A percentile compares a stretch with the other conserved stretches of the same genome.
Evolutionary conservation across 345 rosid genomes (phyloP).

Genomic region (Eutrema heterophyllum): DNA sequence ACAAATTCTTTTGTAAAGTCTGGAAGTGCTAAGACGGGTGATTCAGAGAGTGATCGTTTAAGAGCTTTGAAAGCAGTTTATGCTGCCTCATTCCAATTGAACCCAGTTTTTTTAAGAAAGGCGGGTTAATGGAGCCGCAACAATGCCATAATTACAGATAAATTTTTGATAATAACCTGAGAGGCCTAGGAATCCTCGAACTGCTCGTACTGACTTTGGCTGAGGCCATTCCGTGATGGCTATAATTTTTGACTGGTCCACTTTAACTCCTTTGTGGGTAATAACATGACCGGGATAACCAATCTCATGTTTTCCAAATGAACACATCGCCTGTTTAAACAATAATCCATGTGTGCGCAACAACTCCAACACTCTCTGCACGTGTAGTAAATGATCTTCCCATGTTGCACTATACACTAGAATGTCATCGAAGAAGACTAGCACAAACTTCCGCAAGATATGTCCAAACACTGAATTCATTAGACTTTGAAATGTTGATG

Average conservation of each 20-base stretch:
- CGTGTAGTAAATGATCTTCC: not conserved
- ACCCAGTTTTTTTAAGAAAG: not conserved
- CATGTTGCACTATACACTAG: not conserved
- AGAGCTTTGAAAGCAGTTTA: not conserved
- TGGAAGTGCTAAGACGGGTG: not conserved
- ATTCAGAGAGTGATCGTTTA: not conserved
- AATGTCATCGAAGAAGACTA: not conserved
- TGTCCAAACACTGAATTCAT: not conserved
- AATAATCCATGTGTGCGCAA: accelerated
- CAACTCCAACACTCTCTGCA: not conserved
- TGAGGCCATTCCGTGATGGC: not conserved
- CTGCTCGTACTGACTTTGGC: not conserved
- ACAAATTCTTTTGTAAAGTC: not conserved
- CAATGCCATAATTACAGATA: not conserved
- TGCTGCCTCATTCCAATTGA: not conserved
- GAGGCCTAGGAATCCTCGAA: not conserved
- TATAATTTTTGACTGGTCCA: not conserved
- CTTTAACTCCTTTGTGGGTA: accelerated
- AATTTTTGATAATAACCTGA: not conserved
- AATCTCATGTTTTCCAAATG: not conserved
- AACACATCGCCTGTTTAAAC: not conserved
- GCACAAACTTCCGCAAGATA: not conserved
- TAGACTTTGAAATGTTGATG: not conserved
- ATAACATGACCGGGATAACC: not conserved
- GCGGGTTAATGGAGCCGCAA: not conserved